Evolutionary conservation across 1,284 basidiomycete species (phyloP), one percentile per base, ranked within the genome.

Genomic region (Rhodotorula sp.): DNA sequence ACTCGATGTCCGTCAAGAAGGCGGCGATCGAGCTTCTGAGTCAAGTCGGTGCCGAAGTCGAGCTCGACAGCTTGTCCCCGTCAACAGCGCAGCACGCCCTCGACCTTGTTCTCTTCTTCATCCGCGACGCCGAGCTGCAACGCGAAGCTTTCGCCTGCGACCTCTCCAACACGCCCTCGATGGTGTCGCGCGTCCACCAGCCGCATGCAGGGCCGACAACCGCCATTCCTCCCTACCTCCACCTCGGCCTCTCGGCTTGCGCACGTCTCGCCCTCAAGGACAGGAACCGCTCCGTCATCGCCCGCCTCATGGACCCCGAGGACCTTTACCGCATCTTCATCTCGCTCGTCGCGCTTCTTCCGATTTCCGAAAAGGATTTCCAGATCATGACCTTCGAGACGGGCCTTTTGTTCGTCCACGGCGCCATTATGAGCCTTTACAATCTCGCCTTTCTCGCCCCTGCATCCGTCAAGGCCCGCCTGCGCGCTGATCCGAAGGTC

Each of bases 391-490:
- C 89, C 60, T 79, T 81, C 47, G 84, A 85, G 70, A 77, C 84
- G 29, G 91, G 90, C 85, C 81, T 94, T 55, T 86, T 87, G 52
- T 90, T 92, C 79, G 81, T 90, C 72, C 92, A 95, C 82, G 88
- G 90, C 69, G 82, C 86, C 54, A 84, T 90, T 29, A 86, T 94
- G 83, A 86, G 86, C 24, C 85, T 96, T 51, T 97, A 96, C 82
- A 89, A 89, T 47, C 82, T 98, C 68, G 87, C 89, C 13, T 97
- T 94, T 83, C 83, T 95, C 58, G 86, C 92, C 8, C 85, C 92
- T 1, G 87, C 88, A 2, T 81, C 84, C 44, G 79, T 93, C 67
- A 92, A 95, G 81, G 81, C 84, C 64, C 84, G 82, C 66, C 84
- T 94, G 75, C 89, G 90, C 73, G 62, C 74, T n/a, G 73, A 80